Base-by-base conservation (phyloP, 1,139 yeast species). In the Geotrichum candidum region DNA sequence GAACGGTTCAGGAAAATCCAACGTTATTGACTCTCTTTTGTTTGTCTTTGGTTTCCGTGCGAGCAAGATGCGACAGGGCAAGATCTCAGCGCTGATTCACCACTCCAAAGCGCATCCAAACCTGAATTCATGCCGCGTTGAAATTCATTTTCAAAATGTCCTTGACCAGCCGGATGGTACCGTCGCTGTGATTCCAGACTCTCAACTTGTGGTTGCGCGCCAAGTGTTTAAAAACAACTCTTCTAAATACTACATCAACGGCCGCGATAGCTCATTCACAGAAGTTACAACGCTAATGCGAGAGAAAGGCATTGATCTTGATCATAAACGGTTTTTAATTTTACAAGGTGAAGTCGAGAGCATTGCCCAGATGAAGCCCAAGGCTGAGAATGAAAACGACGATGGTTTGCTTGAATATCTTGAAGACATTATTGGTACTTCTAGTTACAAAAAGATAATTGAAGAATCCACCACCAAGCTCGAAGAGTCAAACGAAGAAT, bases 21-120 rank as follows among this genome's bases (percentile, higher is more conserved):
- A 95, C 72, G 99, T 95, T 51, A 95, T 95, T 66, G 99, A 95
- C 72, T 89, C 98, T 1, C 83, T 95, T 82, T 79, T 95, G 64
- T 95, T 95, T 74, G 99, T 95, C 2, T 95, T 95, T 77, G 99
- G 99, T 0, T 95, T 95, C 74, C 80, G 99, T 65, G 99, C 99
- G 0, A 84, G 86, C 72, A 94, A 95, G 73, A 91, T 95, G 97
- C 86, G 99, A 71, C 99, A 95, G 68, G 91, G 96, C 1, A 94
- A 92, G 72, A 76, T 94, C 38, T 85, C 95, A 0, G 97, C 94
- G 64, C 79, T 95, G 71, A 94, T 95, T 66, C 99, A 95, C 74
- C 89, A 90, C 68, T 77, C 80, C 1, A 88, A 96, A 2, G 82
- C 82, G 9, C 84, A 83, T 64, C 88, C 89, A 7, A 77, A 85